Base-by-base conservation (phyloP, 2,329 filamentous ascomycete species). In the Hymenoscyphus infarciens region DNA sequence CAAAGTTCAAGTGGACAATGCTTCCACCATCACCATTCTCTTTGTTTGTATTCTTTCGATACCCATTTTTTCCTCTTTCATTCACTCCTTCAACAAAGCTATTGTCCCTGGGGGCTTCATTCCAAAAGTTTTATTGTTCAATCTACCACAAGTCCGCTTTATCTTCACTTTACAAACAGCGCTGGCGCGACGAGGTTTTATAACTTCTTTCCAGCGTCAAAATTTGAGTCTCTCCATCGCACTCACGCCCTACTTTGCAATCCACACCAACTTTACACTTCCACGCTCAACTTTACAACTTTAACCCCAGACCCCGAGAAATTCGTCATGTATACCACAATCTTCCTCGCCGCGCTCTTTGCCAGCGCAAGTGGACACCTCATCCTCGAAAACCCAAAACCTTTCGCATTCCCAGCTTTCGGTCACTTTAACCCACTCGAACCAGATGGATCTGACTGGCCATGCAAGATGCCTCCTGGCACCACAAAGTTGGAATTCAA, bases 381-480 rank as follows among this genome's bases (percentile, higher is more conserved):
- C 16, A 38, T 56, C 8, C 55, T 56, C 10, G 35, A 56, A 15
- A 56, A 11, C 55, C 31, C 55, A 19, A 35, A 19, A 16, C 29
- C 55, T 1, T 56, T 56, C 31, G 11, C 22, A 15, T 56, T 56
- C 55, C 31, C 55, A 15, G 55, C 29, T 13, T 35, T 13, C 22
- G 55, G 55, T 33, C 55, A 33, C 16, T 35, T 22, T n/a, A 56
- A 56, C 22, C 55, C 55, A n/a, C 31, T 56, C 10, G n/a, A 33
- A 25, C 55, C 55, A 1, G 55, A 56, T 22, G 55, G 55, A 19
- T 56, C 55, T 11, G 55, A 56, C 55, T 56, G 29, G 13, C 55
- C 55, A 15, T 31, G 55, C 15, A 56, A 56, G 35, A 56, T 49
- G n/a, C 42, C 42, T 22, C 13, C n/a, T 11, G 56, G 56, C 5